Conservation (phyloP, 768 basidiomycete genomes). For the Leccinum variicolor region DNA sequence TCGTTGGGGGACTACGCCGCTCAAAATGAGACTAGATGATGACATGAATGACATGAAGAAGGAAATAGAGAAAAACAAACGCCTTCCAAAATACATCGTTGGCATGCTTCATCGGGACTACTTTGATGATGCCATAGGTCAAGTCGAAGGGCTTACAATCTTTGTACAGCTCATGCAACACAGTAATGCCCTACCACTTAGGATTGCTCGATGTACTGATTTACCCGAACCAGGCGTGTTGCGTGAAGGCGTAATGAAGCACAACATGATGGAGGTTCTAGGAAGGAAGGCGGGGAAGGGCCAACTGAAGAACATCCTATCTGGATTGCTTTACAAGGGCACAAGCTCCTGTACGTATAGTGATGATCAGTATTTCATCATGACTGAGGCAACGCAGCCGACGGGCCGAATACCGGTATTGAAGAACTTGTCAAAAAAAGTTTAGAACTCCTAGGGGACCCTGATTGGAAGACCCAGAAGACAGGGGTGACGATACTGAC, state of each 20-base stretch:
- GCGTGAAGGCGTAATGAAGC: constrained; percentile 8
- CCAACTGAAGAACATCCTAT: constrained; percentile 13
- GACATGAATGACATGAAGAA: constrained; percentile 7
- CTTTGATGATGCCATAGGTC: constrained; percentile 24
- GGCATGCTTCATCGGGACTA: constrained; percentile 20
- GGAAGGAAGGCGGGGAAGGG: constrained; percentile 14
- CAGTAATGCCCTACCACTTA: constrained; percentile 4
- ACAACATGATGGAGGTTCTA: constrained; percentile 17
- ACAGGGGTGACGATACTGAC: constrained; percentile 23
- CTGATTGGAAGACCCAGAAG: constrained; percentile 20
- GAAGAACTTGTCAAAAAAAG: constrained; percentile 10
- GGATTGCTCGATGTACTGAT: background rate
- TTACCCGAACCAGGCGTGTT: constrained; percentile 6
- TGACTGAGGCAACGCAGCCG: background rate
- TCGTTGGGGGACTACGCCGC: background rate
- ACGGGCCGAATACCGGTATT: background rate
- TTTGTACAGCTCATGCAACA: constrained; percentile 21
- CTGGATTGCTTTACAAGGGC: constrained; percentile 21
- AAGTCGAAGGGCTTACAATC: constrained; percentile 23
- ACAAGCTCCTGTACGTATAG: constrained; percentile 17
- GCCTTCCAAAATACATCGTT: constrained; percentile 10
- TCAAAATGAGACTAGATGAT: constrained; percentile 4
- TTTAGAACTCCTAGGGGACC: background rate
- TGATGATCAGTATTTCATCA: background rate
- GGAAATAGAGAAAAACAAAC: background rate